These are phyloP conservation scores for Saposhnikovia divaricata DNA, from an alignment of 129 eudicot species.

Conservation along the genomic window DNA sequence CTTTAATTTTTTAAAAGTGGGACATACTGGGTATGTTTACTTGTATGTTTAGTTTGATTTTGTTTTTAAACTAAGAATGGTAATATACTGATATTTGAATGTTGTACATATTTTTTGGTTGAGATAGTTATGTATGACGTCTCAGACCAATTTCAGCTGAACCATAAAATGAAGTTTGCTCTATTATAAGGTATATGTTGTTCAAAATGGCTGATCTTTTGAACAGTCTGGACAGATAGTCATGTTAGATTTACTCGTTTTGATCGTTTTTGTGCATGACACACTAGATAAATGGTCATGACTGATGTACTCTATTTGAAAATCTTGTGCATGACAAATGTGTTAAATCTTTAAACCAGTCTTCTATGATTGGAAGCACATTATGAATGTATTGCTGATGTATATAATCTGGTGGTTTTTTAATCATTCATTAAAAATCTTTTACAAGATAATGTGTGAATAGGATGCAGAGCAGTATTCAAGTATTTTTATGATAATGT, in stretches of 20 bases:
- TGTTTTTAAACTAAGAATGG: background rate
- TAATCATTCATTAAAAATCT: background rate
- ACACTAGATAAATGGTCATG: background rate
- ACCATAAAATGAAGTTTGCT: background rate
- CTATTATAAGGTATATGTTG: background rate
- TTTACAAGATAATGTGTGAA: background rate
- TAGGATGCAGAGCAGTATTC: background rate
- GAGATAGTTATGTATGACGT: background rate
- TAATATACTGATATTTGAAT: no score
- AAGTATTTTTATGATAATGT: background rate
- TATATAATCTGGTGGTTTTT: background rate
- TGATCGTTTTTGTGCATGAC: background rate
- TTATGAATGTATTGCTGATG: background rate
- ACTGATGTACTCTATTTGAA: background rate
- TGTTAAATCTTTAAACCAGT: background rate
- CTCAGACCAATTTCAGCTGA: background rate
- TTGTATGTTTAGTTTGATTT: background rate
- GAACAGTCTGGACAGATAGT: background rate
- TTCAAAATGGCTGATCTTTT: background rate
- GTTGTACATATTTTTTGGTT: background rate
- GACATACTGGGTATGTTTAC: background rate
- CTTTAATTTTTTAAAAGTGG: background rate
- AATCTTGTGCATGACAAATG: background rate
- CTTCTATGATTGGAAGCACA: background rate
- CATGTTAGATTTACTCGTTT: background rate